These are phyloP conservation scores for Omphalea diandra DNA, from an alignment of 441 rosid genomes.

Conservation along the genomic window DNA sequence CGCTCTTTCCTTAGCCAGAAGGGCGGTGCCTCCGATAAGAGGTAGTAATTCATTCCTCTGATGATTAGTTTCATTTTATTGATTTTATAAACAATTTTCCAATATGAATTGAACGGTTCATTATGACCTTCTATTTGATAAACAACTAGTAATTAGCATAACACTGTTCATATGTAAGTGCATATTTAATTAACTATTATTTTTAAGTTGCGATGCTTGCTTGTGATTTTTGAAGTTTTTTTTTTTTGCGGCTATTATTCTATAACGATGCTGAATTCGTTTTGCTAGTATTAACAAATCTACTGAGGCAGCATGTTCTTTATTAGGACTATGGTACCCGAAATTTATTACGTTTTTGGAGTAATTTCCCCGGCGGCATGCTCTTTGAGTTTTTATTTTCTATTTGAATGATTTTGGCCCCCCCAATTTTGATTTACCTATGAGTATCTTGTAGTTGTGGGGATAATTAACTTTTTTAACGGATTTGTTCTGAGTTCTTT, in stretches of 20 bases:
- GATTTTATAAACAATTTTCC: no score
- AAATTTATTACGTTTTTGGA: no score
- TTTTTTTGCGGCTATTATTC: no score
- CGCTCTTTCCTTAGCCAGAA: conserved; percentile 94
- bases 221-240: neutral
- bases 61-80: no score
- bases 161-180: no score
- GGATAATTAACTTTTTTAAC: neutral
- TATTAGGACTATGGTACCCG: no score
- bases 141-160: no score
- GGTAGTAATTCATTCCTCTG: conserved; percentile 35
- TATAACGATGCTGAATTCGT: neutral
- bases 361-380: no score
- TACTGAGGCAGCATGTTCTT: neutral
- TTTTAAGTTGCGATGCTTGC: neutral
- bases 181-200: no score
- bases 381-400: neutral
- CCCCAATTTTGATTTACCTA: neutral
- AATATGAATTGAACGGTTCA: neutral
- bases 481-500: neutral
- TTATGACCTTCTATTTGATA: no score
- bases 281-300: neutral
- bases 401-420: no score
- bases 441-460: neutral
- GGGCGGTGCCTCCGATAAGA: conserved; percentile 85